Evolutionary conservation across 441 rosid genomes (phyloP), one percentile per base, ranked within the genome.

Genomic region (Pelargonium fulgidum): DNA sequence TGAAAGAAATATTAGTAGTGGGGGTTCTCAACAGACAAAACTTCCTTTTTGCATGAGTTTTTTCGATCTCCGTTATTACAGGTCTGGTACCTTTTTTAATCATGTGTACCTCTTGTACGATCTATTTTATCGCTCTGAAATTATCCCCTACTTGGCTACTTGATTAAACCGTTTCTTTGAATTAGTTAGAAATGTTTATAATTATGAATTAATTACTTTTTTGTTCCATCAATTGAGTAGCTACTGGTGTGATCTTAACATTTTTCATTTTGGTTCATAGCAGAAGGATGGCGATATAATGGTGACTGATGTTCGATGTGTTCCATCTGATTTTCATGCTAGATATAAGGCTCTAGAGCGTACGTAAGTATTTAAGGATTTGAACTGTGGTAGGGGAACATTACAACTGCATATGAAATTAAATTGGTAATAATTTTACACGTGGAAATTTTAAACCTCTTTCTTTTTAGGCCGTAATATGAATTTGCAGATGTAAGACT

Each of bases 291-390:
- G 91, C 16, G 99, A 94, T 80, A 82, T 94, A 64, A 79, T 74
- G 82, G 84, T 94, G 72, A 82, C 79, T 68, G 96, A 94, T 79
- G 94, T 91, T 84, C 85, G 82, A 76, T 76, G 86, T 48, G 83
- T 94, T 76, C 90, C 96, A 3, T 68, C 78, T 74, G 83, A 85
- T 79, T 94, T 84, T 74, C 99, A 94, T 84, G 96, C 99, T 66
- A 87, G 99, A 85, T 87, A 76, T 75, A 88, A 78, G 78, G 96
- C 97, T 72, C 80, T 48, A 77, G 99, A 91, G 78, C 95, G 99
- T 85, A 94, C 81, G 96, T 94, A 86, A 86, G 97, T 88, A 84
- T 80, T 84, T 71, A 47, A 71, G 66, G 72, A 50, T 26, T 42
- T 63, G 29, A 10, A 22, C 13, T 59, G n/a, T 59, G 36, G 10